Evolutionary conservation across 352 stramenopile species (phyloP), one percentile per base, ranked within the genome.

Genomic region (Phytophthora hibernalis): DNA sequence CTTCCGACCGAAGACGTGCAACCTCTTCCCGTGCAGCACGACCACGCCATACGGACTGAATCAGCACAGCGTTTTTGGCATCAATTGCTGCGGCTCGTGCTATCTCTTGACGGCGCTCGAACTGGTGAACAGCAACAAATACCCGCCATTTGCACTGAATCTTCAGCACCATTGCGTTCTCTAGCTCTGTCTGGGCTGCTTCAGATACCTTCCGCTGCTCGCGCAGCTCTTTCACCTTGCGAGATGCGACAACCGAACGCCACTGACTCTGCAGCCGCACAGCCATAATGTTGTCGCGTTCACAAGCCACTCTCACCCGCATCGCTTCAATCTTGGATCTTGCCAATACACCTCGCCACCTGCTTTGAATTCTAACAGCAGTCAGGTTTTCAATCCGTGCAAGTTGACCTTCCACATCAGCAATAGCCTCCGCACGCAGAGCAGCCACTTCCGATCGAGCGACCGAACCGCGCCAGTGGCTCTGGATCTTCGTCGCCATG

Each of bases 291-390:
- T 44, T 54, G 7, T 69, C 24, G n/a, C 22, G 38, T n/a, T 58
- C 33, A 5, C 22, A n/a, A 31, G n/a, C n/a, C 9, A 28, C n/a
- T 48, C 64, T 44, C 22, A 26, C 28, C 16, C 50, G 42, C n/a
- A 28, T 28, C 42, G 0, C 7, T 9, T 28, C 42, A 15, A 55
- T 21, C 47, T 55, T 44, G 9, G 44, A 20, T 26, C 61, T 54
- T 20, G 61, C 61, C 33, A 66, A 24, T 5, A 59, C 26, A 24
- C 72, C 47, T 22, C 77, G 74, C 77, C 77, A 85, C 16, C n/a
- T 37, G 11, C 64, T 54, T 45, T 85, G 77, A 40, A 85, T 75
- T 18, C 21, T 35, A 1, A 54, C 16, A 0, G 74, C 77, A 43
- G 76, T 83, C 10, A 61, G 13, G 37, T 75, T 67, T 26, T 75